Conservation (phyloP, 140 eudicot species). For the Oenanthe javanica region DNA sequence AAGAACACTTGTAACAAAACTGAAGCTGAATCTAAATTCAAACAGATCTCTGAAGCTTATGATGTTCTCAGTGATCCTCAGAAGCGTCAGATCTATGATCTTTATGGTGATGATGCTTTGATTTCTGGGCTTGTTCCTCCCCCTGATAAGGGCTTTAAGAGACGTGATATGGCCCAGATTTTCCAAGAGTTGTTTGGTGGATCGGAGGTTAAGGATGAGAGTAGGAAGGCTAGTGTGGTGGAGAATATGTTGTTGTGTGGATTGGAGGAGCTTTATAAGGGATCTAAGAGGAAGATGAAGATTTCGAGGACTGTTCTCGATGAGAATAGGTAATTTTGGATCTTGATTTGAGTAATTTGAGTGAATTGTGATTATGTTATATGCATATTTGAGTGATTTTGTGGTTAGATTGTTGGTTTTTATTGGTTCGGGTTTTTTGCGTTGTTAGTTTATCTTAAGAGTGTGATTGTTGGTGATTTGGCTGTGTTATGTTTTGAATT, state of each 20-base stretch:
- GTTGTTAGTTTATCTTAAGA: too few relatives aligned
- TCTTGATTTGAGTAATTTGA: too few relatives aligned
- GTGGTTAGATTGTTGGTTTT: background rate
- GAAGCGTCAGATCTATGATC: slow-evolving; percentile 87
- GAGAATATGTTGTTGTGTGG: slow-evolving; percentile 78
- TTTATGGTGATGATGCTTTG: slow-evolving; percentile 82
- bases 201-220: slow-evolving; percentile 22
- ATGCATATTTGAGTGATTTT: too few relatives aligned
- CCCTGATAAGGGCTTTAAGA: slow-evolving; percentile 22
- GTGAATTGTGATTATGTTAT: background rate
- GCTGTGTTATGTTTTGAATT: background rate
- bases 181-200: slow-evolving; percentile 70
- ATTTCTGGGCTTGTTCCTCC: slow-evolving; percentile 42
- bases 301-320: slow-evolving; percentile 71
- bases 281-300: slow-evolving; percentile 82
- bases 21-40: slow-evolving; percentile 69
- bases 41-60: slow-evolving; percentile 87
- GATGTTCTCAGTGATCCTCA: slow-evolving; percentile 66
- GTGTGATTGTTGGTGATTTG: too few relatives aligned
- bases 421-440: too few relatives aligned
- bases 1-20: slow-evolving; percentile 44
- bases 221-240: slow-evolving; percentile 62
- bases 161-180: slow-evolving; percentile 69
- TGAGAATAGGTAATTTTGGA: slow-evolving; percentile 52
- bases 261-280: slow-evolving; percentile 78